Base-by-base conservation (phyloP, 192 early-diverging fungal genomes). In the Chytriomyces sp. region DNA sequence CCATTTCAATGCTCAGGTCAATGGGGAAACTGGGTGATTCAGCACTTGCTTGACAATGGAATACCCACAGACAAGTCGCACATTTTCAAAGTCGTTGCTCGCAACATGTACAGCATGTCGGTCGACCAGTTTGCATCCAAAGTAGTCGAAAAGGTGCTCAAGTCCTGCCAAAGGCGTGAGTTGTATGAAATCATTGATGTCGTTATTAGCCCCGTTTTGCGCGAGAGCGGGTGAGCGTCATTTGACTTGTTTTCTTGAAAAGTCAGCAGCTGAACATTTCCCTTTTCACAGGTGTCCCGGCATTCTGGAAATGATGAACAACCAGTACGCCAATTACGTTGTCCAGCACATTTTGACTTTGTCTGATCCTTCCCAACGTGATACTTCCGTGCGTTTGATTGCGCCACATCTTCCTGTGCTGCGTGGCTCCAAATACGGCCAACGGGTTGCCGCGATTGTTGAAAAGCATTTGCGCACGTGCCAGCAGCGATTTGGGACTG, bases 21-120 rank as follows among this genome's bases (percentile, higher is more conserved):
- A 77, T 93, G 92, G 92, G 92, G 92, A 16, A 93, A 93, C 79
- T 93, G 92, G 92, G 92, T 93, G 5, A 91, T 92, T 61, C 92
- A 93, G 64, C 92, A 93, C 74, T 80, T 93, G 2, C 81, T 93
- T 6, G 92, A 93, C 70, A 88, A 93, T 64, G 88, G 89, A 3
- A 50, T 78, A 6, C 81, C 80, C 0, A 59, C 53, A 7, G 91
- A 93, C 68, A 82, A 89, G n/a, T 82, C 87, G 11, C 84, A 84
- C 50, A 83, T 88, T 61, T 73, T 86, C 24, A 81, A 82, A 65
- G 77, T 85, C 13, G 79, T 88, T 44, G 72, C 79, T 10, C 63
- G 77, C 16, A 77, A 88, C 64, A 77, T 84, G 24, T 86, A 78
- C 65, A 59, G 79, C 43, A 85, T 93, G 78, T 87, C 87, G 10